Evolutionary conservation across 768 basidiomycete genomes (phyloP), one percentile per base, ranked within the genome.

Genomic region (Phlebiopsis gigantea): DNA sequence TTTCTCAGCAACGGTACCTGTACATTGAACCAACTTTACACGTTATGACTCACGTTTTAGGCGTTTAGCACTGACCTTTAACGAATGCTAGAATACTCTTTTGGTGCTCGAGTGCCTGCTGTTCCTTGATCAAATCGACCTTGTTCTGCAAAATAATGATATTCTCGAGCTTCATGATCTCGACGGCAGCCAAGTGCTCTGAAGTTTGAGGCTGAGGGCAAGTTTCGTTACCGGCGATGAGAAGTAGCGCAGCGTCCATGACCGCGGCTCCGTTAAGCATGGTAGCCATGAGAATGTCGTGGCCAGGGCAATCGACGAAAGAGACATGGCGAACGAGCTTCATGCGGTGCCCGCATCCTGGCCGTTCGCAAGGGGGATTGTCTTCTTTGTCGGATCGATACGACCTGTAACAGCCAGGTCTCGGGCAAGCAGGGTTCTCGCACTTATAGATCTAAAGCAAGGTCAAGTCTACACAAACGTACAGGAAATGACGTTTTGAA

Each of bases 211-310:
- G 97, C 68, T 99, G 97, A 1, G 96, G 97, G 71, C 97, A 98
- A 2, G 93, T 92, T 79, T 99, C 97, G 74, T 99, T 99, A 26
- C 91, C 97, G 21, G 97, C 97, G 57, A 99, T 84, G 53, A 99
- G 86, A 1, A 99, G 80, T 0, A 98, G 77, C 4, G 97, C 97
- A 53, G 95, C 97, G 73, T 98, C 95, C 97, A 98, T 99, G 78
- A 98, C 96, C 9, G 97, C 97, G 42, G 97, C 97, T 72, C 96
- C 97, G 80, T 98, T 98, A 64, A 99, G 79, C 97, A 99, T 99
- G 62, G 96, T 99, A 50, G 97, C 97, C 97, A 99, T 99, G 72
- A 99, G 86, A 85, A 99, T 98, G 73, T 98, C 94, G 83, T 96
- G 95, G 60, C 95, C 92, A 1, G 91, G 93, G 65, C 89, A 93